Percentiles rank a stretch among this genome's conserved stretches.
phyloP scores from a whole-genome alignment of 78 protist species.

The Goniomonas avonlea region DNA sequence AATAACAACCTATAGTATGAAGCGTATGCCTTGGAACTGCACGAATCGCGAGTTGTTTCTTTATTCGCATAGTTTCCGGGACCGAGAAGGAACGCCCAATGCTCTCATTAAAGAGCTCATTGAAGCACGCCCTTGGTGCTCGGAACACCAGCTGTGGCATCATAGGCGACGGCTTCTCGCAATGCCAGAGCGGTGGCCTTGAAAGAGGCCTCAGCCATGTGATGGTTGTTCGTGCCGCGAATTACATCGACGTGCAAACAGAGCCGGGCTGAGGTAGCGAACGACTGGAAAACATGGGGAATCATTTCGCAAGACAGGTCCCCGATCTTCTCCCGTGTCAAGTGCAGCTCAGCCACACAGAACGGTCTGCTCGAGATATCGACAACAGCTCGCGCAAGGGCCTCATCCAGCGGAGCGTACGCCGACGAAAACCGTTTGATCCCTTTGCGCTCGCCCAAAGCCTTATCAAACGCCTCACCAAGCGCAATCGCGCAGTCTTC shows the following conservation, averaged over 20 bases:
- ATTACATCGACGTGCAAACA: slow-evolving; percentile 58
- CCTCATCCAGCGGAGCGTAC: slow-evolving; percentile 65
- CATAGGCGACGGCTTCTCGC: slow-evolving; percentile 35
- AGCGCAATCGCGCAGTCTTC: slow-evolving; percentile 65
- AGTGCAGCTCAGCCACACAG: slow-evolving; percentile 34
- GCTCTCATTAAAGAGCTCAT: too few relatives aligned
- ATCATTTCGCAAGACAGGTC: slow-evolving; percentile 63
- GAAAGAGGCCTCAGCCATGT: slow-evolving; percentile 64
- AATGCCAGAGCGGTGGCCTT: slow-evolving; percentile 47
- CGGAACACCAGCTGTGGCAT: slow-evolving; percentile 36
- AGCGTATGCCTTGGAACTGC: too few relatives aligned
- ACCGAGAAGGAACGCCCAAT: too few relatives aligned
- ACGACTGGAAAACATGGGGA: slow-evolving; percentile 55
- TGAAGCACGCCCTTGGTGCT: slow-evolving; percentile 30
- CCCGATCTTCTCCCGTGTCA: slow-evolving; percentile 57
- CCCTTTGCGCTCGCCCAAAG: slow-evolving; percentile 42
- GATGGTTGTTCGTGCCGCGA: slow-evolving; percentile 67
- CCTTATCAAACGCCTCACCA: slow-evolving; percentile 38
- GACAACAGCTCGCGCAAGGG: slow-evolving; percentile 59
- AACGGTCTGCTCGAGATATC: slow-evolving; percentile 56
- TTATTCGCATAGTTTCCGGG: too few relatives aligned
- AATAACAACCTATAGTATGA: too few relatives aligned
- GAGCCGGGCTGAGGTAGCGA: slow-evolving; percentile 48
- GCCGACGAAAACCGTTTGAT: slow-evolving; percentile 41
- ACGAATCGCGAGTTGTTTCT: too few relatives aligned